Evolutionary conservation across 202 grass and related monocot species (phyloP).

Genomic region (Panicum hallii): DNA sequence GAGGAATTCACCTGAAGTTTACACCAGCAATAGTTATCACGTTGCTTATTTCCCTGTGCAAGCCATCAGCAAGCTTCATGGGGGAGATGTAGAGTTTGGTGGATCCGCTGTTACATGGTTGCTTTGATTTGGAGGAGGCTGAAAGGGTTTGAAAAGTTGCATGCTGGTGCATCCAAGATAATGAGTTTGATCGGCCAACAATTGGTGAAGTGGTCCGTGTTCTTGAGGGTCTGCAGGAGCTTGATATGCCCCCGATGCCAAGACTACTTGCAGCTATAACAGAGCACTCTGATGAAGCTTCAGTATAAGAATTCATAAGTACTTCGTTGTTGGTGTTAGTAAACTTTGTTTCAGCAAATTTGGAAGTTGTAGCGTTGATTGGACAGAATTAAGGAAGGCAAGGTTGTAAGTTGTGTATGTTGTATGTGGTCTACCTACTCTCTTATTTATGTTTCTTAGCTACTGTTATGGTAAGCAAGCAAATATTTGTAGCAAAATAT

Average conservation of each 20-base stretch:
- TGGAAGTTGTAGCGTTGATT: neutral
- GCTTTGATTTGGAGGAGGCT: neutral
- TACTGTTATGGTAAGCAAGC: neutral
- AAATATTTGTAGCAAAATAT: neutral
- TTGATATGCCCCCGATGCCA: constrained; percentile 19
- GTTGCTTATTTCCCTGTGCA: constrained; percentile 1
- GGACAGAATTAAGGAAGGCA: neutral
- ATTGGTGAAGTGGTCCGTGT: neutral
- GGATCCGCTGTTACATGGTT: neutral
- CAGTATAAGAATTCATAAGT: neutral
- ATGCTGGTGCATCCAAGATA: constrained; percentile 3
- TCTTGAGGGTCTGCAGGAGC: constrained; percentile 2
- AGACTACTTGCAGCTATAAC: constrained; percentile 6
- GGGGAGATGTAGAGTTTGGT: constrained; percentile 11
- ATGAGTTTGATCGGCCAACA: neutral
- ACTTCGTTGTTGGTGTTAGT: neutral
- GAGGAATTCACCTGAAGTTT: neutral
- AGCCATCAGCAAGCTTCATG: constrained; percentile 23
- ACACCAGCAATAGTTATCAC: neutral
- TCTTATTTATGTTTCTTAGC: neutral
- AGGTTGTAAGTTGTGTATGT: neutral
- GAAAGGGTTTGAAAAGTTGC: constrained; percentile 18
- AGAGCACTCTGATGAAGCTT: neutral
- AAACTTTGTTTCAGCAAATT: neutral
- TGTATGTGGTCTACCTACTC: neutral